Base-by-base conservation (phyloP, 2,329 filamentous ascomycete genomes). In the Corynespora cassiicola region DNA sequence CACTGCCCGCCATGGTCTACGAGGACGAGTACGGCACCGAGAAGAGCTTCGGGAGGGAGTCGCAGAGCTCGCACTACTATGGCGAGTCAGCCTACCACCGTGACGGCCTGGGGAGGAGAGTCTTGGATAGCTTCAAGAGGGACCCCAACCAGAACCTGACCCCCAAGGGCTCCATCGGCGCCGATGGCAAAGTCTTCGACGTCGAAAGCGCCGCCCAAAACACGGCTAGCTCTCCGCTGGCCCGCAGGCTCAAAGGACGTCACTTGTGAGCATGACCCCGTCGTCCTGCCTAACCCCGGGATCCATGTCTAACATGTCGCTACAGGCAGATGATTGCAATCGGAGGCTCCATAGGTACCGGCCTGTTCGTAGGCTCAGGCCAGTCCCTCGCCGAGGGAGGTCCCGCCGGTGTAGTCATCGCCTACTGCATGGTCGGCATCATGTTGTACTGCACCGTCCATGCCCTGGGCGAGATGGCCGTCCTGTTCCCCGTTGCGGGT, bases 371-470 rank as follows among this genome's bases (percentile, higher is more conserved):
- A 24, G 87, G 88, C 15, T 92, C 88, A 1, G 72, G 71, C 15
- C 58, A 62, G 36, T 68, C 68, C 20, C 55, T 72, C 33, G 60
- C 61, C 42, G 57, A 58, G 12, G 68, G 68, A 40, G 69, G 66
- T n/a, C 66, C 67, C 18, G 66, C 60, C 15, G 56, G 63, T 9
- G 48, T 68, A 28, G 56, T 68, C 19, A 66, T 68, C 23, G 50
- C 56, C 20, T 68, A 66, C 52, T 66, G 58, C 42, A 79, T 95
- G 45, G 85, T 95, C 47, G 90, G 90, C 24, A 71, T 82, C 58
- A 95, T 96, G 90, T 71, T 96, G 50, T 96, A 90, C 70, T 94
- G 87, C 65, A 96, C 90, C 2, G 87, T 95, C 20, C 91, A 96
- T 61, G 90, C 90, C 0, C 77, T 97, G 17, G 92, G 92, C 47